Percentiles rank a stretch among this genome's conserved stretches.
phyloP scores from a whole-genome alignment of 352 stramenopile genomes.

The Globisporangium polare region DNA sequence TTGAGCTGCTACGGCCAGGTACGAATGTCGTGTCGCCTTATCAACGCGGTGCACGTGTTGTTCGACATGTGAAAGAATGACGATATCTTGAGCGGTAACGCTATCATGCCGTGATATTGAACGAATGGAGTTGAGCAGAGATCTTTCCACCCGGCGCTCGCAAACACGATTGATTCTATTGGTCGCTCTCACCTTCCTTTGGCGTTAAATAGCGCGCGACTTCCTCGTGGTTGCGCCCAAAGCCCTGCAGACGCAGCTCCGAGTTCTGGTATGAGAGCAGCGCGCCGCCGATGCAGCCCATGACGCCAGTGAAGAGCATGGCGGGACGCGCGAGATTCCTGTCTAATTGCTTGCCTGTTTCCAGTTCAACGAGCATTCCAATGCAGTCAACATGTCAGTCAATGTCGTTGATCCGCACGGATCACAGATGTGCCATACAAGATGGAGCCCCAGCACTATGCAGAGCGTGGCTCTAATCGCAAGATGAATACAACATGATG shows the following conservation, averaged over 20 bases:
- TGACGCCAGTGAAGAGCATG: slow-evolving; percentile 75
- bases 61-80: background rate
- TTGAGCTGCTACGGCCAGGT: background rate
- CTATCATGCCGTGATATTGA: no score
- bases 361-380: background rate
- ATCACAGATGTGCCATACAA: background rate
- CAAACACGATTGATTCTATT: background rate
- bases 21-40: background rate
- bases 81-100: no score
- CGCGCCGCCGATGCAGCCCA: slow-evolving; percentile 52
- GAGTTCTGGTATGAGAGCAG: slow-evolving; percentile 81
- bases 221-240: slow-evolving; percentile 68
- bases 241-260: slow-evolving; percentile 70
- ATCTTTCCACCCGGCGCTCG: no score
- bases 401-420: background rate
- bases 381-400: background rate
- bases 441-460: no score
- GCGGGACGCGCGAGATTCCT: slow-evolving; percentile 49
- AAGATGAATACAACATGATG: background rate
- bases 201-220: slow-evolving; percentile 45
- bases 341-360: slow-evolving; percentile 54
- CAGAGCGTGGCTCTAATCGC: background rate
- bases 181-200: slow-evolving; percentile 4
- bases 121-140: no score
- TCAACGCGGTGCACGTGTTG: background rate